Conservation (phyloP, 345 rosid species). For the Sonneratia alba region DNA sequence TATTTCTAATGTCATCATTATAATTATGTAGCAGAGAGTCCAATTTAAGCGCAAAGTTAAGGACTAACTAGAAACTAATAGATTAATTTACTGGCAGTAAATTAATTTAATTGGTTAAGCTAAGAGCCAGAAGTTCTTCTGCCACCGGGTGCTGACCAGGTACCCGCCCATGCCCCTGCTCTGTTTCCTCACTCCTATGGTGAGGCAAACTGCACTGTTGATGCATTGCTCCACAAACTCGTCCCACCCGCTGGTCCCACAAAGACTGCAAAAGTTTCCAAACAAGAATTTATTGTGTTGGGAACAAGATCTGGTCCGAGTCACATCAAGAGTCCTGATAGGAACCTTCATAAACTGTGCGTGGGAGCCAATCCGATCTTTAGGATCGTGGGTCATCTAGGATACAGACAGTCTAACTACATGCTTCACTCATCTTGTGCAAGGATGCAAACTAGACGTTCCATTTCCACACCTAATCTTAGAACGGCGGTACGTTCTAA, state of each 20-base stretch:
- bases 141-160: conserved; percentile 83
- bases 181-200: conserved; percentile 89
- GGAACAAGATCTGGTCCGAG: no score
- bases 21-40: no score
- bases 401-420: no score
- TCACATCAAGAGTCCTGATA: background rate
- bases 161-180: conserved; percentile 77
- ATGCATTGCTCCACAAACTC: conserved; percentile 80
- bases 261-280: conserved; percentile 27
- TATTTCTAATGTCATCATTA: no score
- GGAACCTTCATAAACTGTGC: no score
- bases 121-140: conserved; percentile 93
- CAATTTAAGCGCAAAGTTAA: background rate
- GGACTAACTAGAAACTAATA: background rate
- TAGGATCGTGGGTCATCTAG: no score
- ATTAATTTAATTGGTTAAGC: conserved; percentile 29
- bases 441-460: background rate
- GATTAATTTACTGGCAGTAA: background rate
- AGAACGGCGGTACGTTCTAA: no score
- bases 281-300: background rate
- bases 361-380: no score
- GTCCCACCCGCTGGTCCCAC: conserved; percentile 61
- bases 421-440: no score
- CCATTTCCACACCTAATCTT: no score
- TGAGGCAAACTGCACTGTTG: conserved; percentile 62